These are phyloP conservation scores for Solanum okadae DNA, from an alignment of 257 asterid genomes.

Conservation along the genomic window DNA sequence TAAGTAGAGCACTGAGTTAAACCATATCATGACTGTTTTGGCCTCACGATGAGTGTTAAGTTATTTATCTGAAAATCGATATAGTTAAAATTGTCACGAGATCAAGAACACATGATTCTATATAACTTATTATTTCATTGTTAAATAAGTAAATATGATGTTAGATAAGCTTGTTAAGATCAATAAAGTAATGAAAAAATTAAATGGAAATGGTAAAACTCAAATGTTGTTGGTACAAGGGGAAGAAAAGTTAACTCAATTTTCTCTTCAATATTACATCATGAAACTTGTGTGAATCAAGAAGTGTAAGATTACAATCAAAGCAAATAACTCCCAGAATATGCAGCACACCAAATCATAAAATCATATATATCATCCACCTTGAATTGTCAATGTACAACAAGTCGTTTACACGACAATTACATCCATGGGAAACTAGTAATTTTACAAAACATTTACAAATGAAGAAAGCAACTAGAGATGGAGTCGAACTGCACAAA, in stretches of 20 bases:
- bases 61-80: no score
- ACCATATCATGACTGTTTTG: not conserved
- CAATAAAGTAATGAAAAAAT: no score
- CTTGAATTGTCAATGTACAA: not conserved
- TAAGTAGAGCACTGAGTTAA: not conserved
- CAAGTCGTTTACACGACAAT: not conserved
- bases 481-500: not conserved
- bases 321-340: not conserved
- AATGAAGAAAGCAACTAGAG: not conserved
- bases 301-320: not conserved
- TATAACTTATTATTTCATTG: no score
- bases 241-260: no score
- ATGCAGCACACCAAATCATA: not conserved
- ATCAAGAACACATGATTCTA: not conserved
- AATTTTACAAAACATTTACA: not conserved
- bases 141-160: no score
- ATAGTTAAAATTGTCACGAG: no score
- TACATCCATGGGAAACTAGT: not conserved
- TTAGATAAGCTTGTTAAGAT: no score
- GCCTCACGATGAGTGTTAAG: not conserved
- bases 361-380: not conserved
- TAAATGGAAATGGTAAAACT: no score
- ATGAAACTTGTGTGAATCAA: no score
- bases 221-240: no score
- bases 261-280: no score